Conservation (phyloP, 495 filamentous ascomycete species). For the Parathielavia appendiculata region DNA sequence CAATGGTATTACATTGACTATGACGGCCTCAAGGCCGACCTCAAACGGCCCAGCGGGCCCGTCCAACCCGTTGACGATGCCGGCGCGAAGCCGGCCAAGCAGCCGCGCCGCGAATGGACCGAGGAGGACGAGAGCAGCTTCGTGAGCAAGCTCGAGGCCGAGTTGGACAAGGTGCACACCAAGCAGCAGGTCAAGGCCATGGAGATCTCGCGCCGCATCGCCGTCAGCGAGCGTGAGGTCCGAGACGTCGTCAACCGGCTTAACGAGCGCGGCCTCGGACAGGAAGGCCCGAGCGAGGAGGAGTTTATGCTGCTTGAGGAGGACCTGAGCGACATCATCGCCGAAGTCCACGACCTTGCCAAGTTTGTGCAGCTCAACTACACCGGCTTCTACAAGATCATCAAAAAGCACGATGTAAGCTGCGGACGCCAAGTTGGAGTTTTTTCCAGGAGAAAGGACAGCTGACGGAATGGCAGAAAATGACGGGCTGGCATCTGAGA, state of each 20-base stretch:
- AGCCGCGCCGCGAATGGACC: conserved; percentile 61
- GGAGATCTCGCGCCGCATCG: conserved; percentile 87
- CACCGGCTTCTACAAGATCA: conserved; percentile 99
- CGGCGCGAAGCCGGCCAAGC: conserved; percentile 22
- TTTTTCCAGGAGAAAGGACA: neutral
- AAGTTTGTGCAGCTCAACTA: conserved; percentile 99
- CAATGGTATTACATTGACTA: conserved; percentile 97
- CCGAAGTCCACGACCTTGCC: conserved; percentile 95
- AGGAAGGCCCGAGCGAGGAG: conserved; percentile 70
- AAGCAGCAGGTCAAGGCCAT: conserved; percentile 94
- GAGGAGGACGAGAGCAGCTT: conserved; percentile 90
- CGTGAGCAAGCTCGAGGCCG: conserved; percentile 75
- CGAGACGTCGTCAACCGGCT: conserved; percentile 74
- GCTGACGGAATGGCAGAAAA: conserved; percentile 60
- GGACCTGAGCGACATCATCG: conserved; percentile 94
- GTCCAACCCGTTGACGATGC: conserved; percentile 30
- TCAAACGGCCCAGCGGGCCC: conserved; percentile 66
- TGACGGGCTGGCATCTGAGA: conserved; percentile 87
- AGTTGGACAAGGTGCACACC: conserved; percentile 93
- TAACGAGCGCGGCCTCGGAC: conserved; percentile 49
- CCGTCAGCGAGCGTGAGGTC: conserved; percentile 80
- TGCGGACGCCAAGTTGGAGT: neutral
- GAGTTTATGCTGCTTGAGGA: conserved; percentile 93
- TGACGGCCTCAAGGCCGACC: conserved; percentile 80
- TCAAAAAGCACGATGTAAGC: conserved; percentile 98